phyloP scores from a whole-genome alignment of 495 filamentous ascomycete species.

The Lasiosphaeria ovina region DNA sequence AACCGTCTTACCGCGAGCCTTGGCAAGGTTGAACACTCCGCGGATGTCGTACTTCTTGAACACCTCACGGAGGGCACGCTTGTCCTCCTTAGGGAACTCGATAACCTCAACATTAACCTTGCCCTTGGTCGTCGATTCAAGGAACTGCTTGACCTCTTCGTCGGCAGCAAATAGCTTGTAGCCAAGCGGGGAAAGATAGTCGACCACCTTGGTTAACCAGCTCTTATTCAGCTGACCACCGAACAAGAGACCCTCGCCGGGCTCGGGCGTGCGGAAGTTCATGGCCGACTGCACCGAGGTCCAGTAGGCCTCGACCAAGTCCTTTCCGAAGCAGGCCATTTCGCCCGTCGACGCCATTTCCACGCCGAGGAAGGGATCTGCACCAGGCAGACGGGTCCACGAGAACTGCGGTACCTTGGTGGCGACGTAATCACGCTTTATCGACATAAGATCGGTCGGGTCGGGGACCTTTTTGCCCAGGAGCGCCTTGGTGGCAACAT shows the following conservation, averaged over 20 bases:
- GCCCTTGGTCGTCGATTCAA: conserved; percentile 68
- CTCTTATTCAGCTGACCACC: conserved; percentile 73
- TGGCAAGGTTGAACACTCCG: conserved; percentile 93
- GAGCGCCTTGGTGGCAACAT: conserved; percentile 91
- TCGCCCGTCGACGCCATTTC: conserved; percentile 98
- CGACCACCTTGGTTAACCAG: conserved; percentile 68
- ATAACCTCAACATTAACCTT: conserved; percentile 79
- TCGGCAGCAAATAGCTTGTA: conserved; percentile 93
- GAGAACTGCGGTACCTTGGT: conserved; percentile 99
- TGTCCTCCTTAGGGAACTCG: conserved; percentile 95
- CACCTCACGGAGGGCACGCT: conserved; percentile 89
- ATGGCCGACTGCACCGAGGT: conserved; percentile 92
- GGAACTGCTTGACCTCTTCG: conserved; percentile 71
- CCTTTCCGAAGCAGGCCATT: conserved; percentile 96
- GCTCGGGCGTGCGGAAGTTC: conserved; percentile 96
- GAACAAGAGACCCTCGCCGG: conserved; percentile 90
- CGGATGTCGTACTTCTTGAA: conserved; percentile 96
- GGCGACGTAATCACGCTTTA: conserved; percentile 85
- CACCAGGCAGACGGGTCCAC: conserved; percentile 97
- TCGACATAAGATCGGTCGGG: conserved; percentile 82
- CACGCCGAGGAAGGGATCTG: conserved; percentile 95
- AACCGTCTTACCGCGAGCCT: conserved; percentile 75
- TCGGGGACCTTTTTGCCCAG: conserved; percentile 82
- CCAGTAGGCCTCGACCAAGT: conserved; percentile 97
- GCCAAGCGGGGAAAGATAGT: conserved; percentile 80